Conservation (phyloP, 352 stramenopile species). For the Phytophthora pini region DNA sequence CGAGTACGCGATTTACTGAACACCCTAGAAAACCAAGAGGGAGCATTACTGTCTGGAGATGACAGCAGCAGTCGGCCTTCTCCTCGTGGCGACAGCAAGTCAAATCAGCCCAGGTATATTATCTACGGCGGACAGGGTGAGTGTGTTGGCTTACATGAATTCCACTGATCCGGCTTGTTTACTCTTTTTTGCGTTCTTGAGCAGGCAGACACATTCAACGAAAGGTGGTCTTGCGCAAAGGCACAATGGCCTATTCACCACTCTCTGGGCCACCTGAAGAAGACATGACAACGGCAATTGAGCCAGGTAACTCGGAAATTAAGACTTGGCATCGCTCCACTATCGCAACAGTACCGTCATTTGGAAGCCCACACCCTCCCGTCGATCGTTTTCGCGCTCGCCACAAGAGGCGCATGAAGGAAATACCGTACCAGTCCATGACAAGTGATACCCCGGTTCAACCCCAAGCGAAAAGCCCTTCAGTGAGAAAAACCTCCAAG, state of each 20-base stretch:
- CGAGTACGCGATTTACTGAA: slow-evolving; percentile 6
- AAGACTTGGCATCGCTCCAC: slow-evolving; percentile 33
- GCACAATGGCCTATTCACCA: slow-evolving; percentile 20
- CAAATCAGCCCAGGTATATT: slow-evolving; percentile 16
- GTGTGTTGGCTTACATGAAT: not conserved
- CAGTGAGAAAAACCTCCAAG: not conserved
- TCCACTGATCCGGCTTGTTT: not conserved
- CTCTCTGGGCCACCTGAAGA: slow-evolving; percentile 19
- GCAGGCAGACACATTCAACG: slow-evolving; percentile 18
- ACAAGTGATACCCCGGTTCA: not conserved
- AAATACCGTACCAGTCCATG: not conserved
- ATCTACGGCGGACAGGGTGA: slow-evolving; percentile 25
- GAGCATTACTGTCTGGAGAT: not conserved
- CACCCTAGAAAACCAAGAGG: slow-evolving; percentile 17
- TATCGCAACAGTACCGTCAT: slow-evolving; percentile 1
- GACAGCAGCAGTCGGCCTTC: not conserved
- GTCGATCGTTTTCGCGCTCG: slow-evolving; percentile 6
- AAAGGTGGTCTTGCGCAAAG: slow-evolving; percentile 28
- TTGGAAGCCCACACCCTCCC: slow-evolving; percentile 21
- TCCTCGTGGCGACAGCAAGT: slow-evolving; percentile 1
- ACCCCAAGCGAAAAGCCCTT: not conserved
- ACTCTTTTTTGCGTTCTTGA: slow-evolving; percentile 1
- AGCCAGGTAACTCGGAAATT: slow-evolving; percentile 1
- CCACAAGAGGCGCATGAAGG: slow-evolving; percentile 12
- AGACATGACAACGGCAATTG: not conserved